Evolutionary conservation across 2,329 filamentous ascomycete genomes (phyloP).

Genomic region (Penicillium sumatraense): DNA sequence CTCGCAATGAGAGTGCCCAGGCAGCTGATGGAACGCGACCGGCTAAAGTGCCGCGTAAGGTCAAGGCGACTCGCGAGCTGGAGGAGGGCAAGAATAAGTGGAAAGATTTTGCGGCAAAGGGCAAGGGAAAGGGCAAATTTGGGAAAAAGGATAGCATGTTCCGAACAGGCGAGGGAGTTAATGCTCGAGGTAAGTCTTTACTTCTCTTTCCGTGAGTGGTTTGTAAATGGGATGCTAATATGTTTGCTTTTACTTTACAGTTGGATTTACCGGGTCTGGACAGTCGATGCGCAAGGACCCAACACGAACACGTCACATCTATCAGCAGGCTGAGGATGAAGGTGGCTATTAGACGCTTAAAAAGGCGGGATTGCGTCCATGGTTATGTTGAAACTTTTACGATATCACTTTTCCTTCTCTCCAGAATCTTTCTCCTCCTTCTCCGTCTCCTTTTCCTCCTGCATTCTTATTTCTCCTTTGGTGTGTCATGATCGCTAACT

Average conservation of each 20-base stretch:
- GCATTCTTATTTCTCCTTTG: no score
- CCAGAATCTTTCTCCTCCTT: constrained; percentile 11
- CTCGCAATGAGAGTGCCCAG: constrained; percentile 67
- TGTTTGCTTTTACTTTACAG: constrained; percentile 52
- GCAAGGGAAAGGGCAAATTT: constrained; percentile 68
- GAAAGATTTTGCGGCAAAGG: constrained; percentile 87
- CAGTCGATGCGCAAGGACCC: constrained; percentile 95
- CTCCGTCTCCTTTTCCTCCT: constrained; percentile 20
- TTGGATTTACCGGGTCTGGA: constrained; percentile 94
- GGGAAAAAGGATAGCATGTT: constrained; percentile 98
- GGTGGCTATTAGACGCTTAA: constrained; percentile 47
- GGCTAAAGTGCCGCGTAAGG: constrained; percentile 71
- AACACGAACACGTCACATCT: constrained; percentile 79
- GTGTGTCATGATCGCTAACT: constrained; percentile 34
- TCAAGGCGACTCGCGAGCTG: constrained; percentile 89
- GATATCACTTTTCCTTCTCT: constrained; percentile 10
- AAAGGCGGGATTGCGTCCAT: not conserved
- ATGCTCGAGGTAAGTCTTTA: constrained; percentile 73
- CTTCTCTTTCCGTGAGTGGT: not conserved
- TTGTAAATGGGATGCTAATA: not conserved
- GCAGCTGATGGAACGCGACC: constrained; percentile 64
- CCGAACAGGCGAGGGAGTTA: constrained; percentile 82
- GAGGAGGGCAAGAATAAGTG: constrained; percentile 92
- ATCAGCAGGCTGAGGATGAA: constrained; percentile 75
- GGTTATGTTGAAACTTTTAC: constrained; percentile 2